Evolutionary conservation across 1,284 basidiomycete species (phyloP).

Genomic region (Phylloboletellus chloephorus): DNA sequence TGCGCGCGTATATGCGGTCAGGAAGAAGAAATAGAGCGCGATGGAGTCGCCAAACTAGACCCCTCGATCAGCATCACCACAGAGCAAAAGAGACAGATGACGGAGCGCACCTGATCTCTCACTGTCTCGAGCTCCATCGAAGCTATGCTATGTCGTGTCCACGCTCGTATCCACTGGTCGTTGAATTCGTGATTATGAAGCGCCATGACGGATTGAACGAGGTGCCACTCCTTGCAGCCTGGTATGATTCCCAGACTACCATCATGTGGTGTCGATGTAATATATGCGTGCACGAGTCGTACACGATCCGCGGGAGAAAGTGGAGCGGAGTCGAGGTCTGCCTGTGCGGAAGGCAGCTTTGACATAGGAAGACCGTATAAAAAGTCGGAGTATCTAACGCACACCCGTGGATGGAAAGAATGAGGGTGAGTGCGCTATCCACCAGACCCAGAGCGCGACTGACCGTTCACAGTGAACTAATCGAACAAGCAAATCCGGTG

Average conservation of each 20-base stretch:
- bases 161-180: slow-evolving; percentile 37
- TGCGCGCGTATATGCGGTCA: slow-evolving; percentile 76
- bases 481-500: slow-evolving; percentile 53
- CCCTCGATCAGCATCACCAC: slow-evolving; percentile 1
- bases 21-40: slow-evolving; percentile 89
- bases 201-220: slow-evolving; percentile 73
- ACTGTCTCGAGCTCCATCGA: slow-evolving; percentile 36
- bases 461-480: slow-evolving; percentile 75
- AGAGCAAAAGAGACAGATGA: neutral
- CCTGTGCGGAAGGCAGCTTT: slow-evolving; percentile 38
- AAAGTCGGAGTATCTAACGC: slow-evolving; percentile 54
- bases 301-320: slow-evolving; percentile 70
- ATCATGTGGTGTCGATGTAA: slow-evolving; percentile 65
- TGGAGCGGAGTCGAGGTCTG: slow-evolving; percentile 38
- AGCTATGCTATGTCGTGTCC: slow-evolving; percentile 28
- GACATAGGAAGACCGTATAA: slow-evolving; percentile 57
- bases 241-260: slow-evolving; percentile 79
- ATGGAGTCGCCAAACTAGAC: slow-evolving; percentile 80
- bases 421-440: neutral
- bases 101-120: slow-evolving; percentile 34
- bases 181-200: slow-evolving; percentile 84
- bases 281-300: slow-evolving; percentile 71
- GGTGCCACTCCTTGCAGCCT: slow-evolving; percentile 64
- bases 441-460: slow-evolving; percentile 26
- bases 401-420: neutral